Percentiles rank a stretch among this genome's conserved stretches.
Evolutionary conservation across 148 eudicot genomes (phyloP).

Genomic region (Drosera capensis): DNA sequence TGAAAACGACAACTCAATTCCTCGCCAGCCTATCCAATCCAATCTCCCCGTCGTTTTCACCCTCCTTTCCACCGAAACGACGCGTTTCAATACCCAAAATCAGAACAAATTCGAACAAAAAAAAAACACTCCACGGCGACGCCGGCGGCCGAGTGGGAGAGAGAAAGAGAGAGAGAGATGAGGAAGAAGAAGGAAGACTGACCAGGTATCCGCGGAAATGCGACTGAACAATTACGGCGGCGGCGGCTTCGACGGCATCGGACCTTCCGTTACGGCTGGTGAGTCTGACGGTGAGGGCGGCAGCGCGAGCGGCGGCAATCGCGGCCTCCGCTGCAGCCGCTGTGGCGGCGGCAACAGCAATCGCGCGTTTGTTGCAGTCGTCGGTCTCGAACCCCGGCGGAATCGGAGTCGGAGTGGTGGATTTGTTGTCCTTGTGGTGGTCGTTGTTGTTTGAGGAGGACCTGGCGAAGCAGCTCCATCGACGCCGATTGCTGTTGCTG

Average conservation of each 20-base stretch:
- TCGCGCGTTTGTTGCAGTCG: constrained; percentile 36
- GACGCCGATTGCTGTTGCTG: too few species aligned
- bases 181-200: constrained; percentile 3
- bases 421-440: too few species aligned
- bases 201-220: constrained; percentile 76
- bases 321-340: constrained; percentile 68
- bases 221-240: constrained; percentile 51
- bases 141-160: not conserved
- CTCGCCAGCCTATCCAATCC: too few species aligned
- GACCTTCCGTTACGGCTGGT: constrained; percentile 14
- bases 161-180: not conserved
- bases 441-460: too few species aligned
- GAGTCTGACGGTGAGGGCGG: constrained; percentile 23
- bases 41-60: too few species aligned
- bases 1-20: too few species aligned
- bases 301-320: constrained; percentile 61
- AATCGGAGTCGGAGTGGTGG: too few species aligned
- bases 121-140: not conserved
- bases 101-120: too few species aligned
- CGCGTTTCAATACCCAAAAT: too few species aligned
- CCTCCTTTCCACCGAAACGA: too few species aligned
- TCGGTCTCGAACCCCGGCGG: not conserved
- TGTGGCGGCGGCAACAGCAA: constrained; percentile 51
- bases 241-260: constrained; percentile 11
- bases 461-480: too few species aligned